A percentile compares a stretch with the other conserved stretches of the same genome.
Evolutionary conservation across 2,329 filamentous ascomycete genomes (phyloP).

Genomic region (Rachicladosporium sp.): DNA sequence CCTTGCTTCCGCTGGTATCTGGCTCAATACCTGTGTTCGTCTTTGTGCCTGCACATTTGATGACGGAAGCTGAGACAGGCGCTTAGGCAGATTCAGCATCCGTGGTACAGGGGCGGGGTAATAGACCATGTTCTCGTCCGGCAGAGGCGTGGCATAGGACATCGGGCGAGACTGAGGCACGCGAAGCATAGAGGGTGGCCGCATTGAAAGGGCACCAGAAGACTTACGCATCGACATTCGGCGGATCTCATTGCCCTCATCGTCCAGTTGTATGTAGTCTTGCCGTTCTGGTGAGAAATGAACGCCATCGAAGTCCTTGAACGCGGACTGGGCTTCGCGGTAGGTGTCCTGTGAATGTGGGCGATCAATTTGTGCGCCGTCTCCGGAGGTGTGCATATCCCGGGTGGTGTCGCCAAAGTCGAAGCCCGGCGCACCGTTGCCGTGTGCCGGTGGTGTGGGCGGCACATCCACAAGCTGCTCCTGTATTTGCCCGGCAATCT

Average conservation of each 20-base stretch:
- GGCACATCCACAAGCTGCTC: constrained; percentile 16
- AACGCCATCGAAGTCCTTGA: constrained; percentile 71
- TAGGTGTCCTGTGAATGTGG: constrained; percentile 47
- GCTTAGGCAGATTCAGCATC: constrained; percentile 84
- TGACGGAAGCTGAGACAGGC: constrained; percentile 63
- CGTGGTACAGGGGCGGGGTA: constrained; percentile 91
- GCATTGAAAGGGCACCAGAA: constrained; percentile 15
- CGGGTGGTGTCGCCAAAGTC: neutral
- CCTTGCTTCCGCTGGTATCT: constrained; percentile 35
- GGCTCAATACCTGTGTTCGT: constrained; percentile 56
- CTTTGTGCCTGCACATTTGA: constrained; percentile 53
- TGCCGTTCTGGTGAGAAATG: constrained; percentile 51
- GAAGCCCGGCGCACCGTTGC: neutral
- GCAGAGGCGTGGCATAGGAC: constrained; percentile 47
- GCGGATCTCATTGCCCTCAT: constrained; percentile 21
- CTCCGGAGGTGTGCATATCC: neutral
- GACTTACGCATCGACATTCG: constrained; percentile 20
- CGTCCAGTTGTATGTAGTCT: constrained; percentile 21
- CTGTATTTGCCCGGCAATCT: constrained; percentile 20
- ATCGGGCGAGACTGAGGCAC: constrained; percentile 32
- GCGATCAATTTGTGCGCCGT: constrained; percentile 23
- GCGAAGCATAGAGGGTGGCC: constrained; percentile 18
- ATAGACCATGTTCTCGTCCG: constrained; percentile 74
- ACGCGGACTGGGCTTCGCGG: constrained; percentile 54
- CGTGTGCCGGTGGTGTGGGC: constrained; percentile 11